Base-by-base conservation (phyloP, 2,329 filamentous ascomycete species). In the Pyrenochaeta sp. region DNA sequence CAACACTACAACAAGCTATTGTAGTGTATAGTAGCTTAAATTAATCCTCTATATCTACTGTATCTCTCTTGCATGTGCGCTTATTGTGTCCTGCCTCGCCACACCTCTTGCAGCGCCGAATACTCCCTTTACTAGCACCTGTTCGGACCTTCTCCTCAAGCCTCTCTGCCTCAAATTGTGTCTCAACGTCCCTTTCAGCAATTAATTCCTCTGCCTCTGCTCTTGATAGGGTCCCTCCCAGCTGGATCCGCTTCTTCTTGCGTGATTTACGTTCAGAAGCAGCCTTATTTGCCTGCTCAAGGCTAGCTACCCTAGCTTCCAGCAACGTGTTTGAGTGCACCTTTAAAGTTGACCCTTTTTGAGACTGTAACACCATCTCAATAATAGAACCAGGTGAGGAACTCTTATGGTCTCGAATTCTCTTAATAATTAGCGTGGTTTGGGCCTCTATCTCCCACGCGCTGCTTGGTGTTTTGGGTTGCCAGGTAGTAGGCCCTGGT, bases 61-160 rank as follows among this genome's bases (percentile, higher is more conserved):
- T 54, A 42, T 43, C 40, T 50, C 21, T 35, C 12, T 32, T 42
- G 21, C 51, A 58, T 39, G 55, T 54, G 35, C 39, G 51, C 6
- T 33, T 3, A 21, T n/a, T 59, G 32, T 59, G 49, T 17, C 56
- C 43, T 53, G 18, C 48, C 39, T 56, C 23, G n/a, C 42, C 31
- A 20, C 49, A 56, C 56, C 45, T 49, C 7, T 48, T 21, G 29
- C 51, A 58, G 44, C 29, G 49, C 44, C 56, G 45, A 17, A 9
- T 27, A 27, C 23, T 9, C 9, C 23, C 23, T 27, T 9, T 27
- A 27, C 23, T 9, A 5, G 9, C 23, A 27, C 53, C 29, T 42
- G 11, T 27, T 12, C 45, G 51, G 45, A 46, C 52, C 49, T 41
- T 56, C 51, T 49, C 49, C 37, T 30, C 36, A 46, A 45, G 20